phyloP scores from a whole-genome alignment of 805 yeast species.

The Yarrowia keelungensis region DNA sequence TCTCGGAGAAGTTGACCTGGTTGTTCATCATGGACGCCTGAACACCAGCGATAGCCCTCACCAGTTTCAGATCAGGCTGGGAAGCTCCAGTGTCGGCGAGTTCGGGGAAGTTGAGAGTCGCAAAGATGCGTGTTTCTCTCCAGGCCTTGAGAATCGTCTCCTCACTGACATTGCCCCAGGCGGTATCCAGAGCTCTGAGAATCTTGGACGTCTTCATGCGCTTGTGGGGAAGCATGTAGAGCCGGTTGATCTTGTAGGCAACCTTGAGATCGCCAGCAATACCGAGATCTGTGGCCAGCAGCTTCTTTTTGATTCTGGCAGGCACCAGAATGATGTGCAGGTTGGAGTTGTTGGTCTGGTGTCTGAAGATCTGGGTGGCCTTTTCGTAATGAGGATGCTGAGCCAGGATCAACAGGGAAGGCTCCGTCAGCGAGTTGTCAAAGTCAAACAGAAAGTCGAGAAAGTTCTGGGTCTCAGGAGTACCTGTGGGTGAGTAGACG shows the following conservation, averaged over 20 bases:
- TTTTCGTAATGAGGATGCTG: slow-evolving; percentile 29
- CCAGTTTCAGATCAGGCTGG: slow-evolving; percentile 14
- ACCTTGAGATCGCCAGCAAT: slow-evolving; percentile 26
- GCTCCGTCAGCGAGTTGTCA: slow-evolving; percentile 10
- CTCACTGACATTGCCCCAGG: slow-evolving; percentile 11
- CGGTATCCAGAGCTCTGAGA: neutral
- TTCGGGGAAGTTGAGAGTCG: slow-evolving; percentile 19
- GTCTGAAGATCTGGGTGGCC: slow-evolving; percentile 29
- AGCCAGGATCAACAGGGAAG: slow-evolving; percentile 13
- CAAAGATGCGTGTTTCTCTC: slow-evolving; percentile 27
- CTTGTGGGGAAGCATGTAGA: slow-evolving; percentile 9
- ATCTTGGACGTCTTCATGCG: slow-evolving; percentile 8
- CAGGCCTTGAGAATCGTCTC: slow-evolving; percentile 20
- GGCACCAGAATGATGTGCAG: slow-evolving; percentile 30
- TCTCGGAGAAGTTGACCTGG: neutral
- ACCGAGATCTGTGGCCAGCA: slow-evolving; percentile 15
- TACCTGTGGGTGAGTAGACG: slow-evolving; percentile 12
- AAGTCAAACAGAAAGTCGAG: slow-evolving; percentile 29
- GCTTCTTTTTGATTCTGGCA: slow-evolving; percentile 10
- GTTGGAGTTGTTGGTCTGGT: slow-evolving; percentile 30
- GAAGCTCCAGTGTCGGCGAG: slow-evolving; percentile 9
- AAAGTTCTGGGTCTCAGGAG: slow-evolving; percentile 24
- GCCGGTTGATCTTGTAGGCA: slow-evolving; percentile 21
- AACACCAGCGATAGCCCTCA: slow-evolving; percentile 12
- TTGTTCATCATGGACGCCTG: neutral